Percentiles rank a stretch among this genome's conserved stretches.
Evolutionary conservation across 108 stramenopile species (phyloP).

Genomic region (Cyclostephanos invisitatus): DNA sequence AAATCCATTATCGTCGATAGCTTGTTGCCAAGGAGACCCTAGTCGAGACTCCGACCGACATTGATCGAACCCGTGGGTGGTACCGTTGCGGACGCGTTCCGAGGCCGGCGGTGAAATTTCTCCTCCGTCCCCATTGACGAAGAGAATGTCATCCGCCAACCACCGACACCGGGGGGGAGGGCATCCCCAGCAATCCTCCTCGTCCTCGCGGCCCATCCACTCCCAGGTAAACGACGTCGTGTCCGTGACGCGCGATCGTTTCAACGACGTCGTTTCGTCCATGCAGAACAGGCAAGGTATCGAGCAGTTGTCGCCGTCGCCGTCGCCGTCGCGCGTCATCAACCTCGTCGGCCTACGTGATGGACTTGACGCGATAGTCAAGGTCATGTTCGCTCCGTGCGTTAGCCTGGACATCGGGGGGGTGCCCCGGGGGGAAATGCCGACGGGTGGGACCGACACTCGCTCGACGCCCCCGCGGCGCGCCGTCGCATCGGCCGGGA

Average conservation of each 20-base stretch:
- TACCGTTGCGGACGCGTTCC: no score
- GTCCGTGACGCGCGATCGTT: not conserved
- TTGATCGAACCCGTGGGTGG: no score
- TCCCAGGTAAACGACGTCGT: slow-evolving; percentile 2
- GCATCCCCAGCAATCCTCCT: not conserved
- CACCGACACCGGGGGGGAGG: not conserved
- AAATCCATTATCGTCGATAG: no score
- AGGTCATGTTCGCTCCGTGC: slow-evolving; percentile 39
- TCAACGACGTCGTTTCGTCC: not conserved
- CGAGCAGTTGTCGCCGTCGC: not conserved
- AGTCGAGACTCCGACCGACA: no score
- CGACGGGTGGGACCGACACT: not conserved
- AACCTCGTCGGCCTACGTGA: slow-evolving; percentile 14
- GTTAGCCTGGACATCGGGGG: slow-evolving; percentile 32
- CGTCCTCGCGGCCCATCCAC: not conserved
- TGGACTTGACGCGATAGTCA: slow-evolving; percentile 20
- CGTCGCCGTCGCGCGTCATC: not conserved
- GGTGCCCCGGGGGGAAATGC: slow-evolving; percentile 29
- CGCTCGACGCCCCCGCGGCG: not conserved
- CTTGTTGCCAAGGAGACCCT: no score
- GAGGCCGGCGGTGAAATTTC: no score
- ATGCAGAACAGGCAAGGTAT: not conserved
- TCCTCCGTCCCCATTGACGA: not conserved
- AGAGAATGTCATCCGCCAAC: not conserved
- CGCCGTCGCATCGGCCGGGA: not conserved